Conservation (phyloP, 2,329 filamentous ascomycete genomes). For the Trichoderma guizhouense region DNA sequence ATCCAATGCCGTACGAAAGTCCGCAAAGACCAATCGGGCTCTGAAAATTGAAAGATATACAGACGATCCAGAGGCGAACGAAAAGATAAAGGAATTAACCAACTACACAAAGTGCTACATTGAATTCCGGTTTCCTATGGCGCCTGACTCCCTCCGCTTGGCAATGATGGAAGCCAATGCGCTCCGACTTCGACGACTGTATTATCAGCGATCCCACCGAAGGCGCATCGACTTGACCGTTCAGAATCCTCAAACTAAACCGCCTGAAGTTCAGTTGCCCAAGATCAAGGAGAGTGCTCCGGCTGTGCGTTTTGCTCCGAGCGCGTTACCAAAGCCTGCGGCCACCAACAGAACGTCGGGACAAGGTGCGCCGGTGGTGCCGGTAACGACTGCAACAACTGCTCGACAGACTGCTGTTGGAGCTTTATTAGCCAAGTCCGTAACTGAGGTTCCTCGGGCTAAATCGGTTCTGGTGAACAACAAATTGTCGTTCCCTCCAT, state of each 20-base stretch:
- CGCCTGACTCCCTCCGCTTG: background rate
- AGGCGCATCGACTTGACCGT: background rate
- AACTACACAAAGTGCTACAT: conserved; percentile 2
- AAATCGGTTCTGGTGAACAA: background rate
- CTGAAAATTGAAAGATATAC: background rate
- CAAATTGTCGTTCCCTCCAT: background rate
- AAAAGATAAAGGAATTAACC: background rate
- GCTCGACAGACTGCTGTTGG: background rate
- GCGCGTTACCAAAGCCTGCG: background rate
- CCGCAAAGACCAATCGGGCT: background rate
- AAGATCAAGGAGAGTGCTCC: background rate
- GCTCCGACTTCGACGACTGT: conserved; percentile 1
- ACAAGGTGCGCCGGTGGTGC: background rate
- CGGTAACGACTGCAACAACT: background rate
- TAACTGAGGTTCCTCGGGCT: background rate
- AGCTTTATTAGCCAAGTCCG: background rate
- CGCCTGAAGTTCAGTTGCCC: background rate
- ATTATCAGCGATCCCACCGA: conserved; percentile 2
- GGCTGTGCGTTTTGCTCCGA: background rate
- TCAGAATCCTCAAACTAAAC: background rate
- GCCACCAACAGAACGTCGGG: background rate
- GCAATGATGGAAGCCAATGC: conserved; percentile 1
- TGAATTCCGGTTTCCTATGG: background rate
- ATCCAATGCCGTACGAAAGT: conserved; percentile 4
- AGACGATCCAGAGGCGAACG: background rate